Percentiles rank a stretch among this genome's conserved stretches.
These are phyloP conservation scores for button mushroom (Agaricus bisporus) DNA, from an alignment of 768 basidiomycete genomes.

Conservation along the genomic window DNA sequence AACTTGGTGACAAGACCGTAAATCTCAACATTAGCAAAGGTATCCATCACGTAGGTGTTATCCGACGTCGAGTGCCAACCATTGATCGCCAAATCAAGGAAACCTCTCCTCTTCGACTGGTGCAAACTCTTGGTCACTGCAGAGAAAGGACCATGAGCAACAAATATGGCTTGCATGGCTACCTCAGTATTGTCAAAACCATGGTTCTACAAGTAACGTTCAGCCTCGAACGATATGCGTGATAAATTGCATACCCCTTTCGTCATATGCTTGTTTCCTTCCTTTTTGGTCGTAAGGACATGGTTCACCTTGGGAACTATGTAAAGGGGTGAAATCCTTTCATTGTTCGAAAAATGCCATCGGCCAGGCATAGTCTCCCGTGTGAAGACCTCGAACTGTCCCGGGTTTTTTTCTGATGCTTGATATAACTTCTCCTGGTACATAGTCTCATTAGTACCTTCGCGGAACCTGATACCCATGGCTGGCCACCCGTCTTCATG, in stretches of 20 bases:
- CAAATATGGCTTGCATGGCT: conserved; percentile 86
- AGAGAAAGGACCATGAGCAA: conserved; percentile 88
- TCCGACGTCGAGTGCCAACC: conserved; percentile 66
- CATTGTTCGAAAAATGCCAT: conserved; percentile 67
- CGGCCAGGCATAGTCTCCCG: conserved; percentile 75
- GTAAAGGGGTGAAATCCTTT: conserved; percentile 86
- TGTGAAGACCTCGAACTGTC: conserved; percentile 76
- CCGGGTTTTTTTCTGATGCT: conserved; percentile 46
- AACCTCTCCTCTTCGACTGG: conserved; percentile 18
- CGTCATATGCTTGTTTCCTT: conserved; percentile 55
- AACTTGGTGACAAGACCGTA: conserved; percentile 79
- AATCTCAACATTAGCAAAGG: conserved; percentile 82
- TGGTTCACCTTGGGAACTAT: conserved; percentile 79
- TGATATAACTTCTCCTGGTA: conserved; percentile 49
- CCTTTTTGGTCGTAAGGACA: conserved; percentile 60
- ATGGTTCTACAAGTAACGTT: conserved; percentile 51
- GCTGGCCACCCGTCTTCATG: conserved; percentile 90
- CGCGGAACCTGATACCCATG: conserved; percentile 74
- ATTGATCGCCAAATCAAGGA: conserved; percentile 22
- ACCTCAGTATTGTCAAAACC: conserved; percentile 80
- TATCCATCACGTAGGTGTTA: conserved; percentile 67
- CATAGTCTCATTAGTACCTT: conserved; percentile 47
- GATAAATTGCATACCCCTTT: conserved; percentile 59
- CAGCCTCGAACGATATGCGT: background rate
- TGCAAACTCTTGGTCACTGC: conserved; percentile 56